phyloP scores from a whole-genome alignment of 768 basidiomycete genomes.

The Dentipellis fragilis region DNA sequence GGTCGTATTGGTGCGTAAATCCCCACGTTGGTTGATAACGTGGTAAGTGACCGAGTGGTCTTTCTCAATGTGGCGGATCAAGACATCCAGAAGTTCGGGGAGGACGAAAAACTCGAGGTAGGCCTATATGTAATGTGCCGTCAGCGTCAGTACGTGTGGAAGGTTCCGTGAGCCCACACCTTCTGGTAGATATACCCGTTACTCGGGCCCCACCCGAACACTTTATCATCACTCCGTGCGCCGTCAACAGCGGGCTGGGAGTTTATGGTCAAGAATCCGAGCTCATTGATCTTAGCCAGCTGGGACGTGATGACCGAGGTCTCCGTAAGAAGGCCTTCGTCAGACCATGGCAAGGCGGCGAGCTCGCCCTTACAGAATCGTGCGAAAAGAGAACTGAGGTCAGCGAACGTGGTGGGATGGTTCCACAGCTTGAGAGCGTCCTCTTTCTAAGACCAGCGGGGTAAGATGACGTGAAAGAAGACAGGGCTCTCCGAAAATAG shows the following conservation, averaged over 20 bases:
- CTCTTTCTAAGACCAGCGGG: slow-evolving; percentile 48
- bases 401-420: slow-evolving; percentile 52
- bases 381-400: slow-evolving; percentile 67
- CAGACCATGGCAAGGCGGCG: slow-evolving; percentile 87
- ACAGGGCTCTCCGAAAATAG: not conserved
- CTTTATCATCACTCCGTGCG: slow-evolving; percentile 70
- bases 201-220: slow-evolving; percentile 88
- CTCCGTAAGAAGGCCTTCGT: slow-evolving; percentile 77
- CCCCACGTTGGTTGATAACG: slow-evolving; percentile 92
- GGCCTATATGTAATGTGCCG: slow-evolving; percentile 40
- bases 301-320: slow-evolving; percentile 71
- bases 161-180: slow-evolving; percentile 28
- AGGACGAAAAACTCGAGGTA: slow-evolving; percentile 94
- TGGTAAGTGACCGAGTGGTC: slow-evolving; percentile 92
- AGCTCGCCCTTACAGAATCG: slow-evolving; percentile 73
- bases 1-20: slow-evolving; percentile 89
- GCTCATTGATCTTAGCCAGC: slow-evolving; percentile 76
- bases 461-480: not conserved
- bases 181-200: slow-evolving; percentile 97
- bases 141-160: not conserved
- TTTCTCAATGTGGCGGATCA: slow-evolving; percentile 75
- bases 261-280: slow-evolving; percentile 95
- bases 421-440: slow-evolving; percentile 88
- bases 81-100: slow-evolving; percentile 57
- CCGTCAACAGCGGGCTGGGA: slow-evolving; percentile 95